phyloP scores from a whole-genome alignment of 2,329 filamentous ascomycete species.

The Fusarium beomiforme region DNA sequence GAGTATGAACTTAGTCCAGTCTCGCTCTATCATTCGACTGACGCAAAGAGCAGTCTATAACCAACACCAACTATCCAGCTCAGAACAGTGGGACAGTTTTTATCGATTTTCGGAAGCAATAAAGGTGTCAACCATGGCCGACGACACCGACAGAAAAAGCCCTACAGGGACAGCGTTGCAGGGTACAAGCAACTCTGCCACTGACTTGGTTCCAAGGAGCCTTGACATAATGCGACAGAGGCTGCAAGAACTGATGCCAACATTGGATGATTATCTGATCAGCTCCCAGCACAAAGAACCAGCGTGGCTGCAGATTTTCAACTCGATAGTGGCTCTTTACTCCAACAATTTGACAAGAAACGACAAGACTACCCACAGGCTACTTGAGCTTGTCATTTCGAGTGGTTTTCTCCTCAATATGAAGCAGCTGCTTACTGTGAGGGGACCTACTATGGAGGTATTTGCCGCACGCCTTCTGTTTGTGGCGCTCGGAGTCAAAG shows the following conservation, averaged over 20 bases:
- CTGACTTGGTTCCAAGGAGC: fast-evolving
- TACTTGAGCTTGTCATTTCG: fast-evolving
- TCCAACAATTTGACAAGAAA: fast-evolving
- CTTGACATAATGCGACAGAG: fast-evolving
- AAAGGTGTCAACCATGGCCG: fast-evolving
- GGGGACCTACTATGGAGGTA: fast-evolving
- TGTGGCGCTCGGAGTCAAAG: fast-evolving
- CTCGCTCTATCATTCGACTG: fast-evolving
- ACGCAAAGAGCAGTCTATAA: not conserved
- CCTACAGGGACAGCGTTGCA: fast-evolving
- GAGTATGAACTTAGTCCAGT: fast-evolving
- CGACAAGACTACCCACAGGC: fast-evolving
- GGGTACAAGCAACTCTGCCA: fast-evolving
- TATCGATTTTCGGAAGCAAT: fast-evolving
- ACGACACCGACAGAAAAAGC: fast-evolving
- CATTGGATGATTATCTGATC: fast-evolving
- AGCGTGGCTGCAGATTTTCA: not conserved
- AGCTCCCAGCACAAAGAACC: fast-evolving
- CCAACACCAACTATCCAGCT: fast-evolving
- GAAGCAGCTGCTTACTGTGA: not conserved
- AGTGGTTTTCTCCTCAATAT: not conserved
- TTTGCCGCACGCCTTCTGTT: not conserved
- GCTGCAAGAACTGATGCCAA: not conserved
- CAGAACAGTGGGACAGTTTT: fast-evolving
- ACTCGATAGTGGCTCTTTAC: not conserved